These are phyloP conservation scores for Phytophthora colocasiae DNA, from an alignment of 352 stramenopile genomes.

Conservation along the genomic window DNA sequence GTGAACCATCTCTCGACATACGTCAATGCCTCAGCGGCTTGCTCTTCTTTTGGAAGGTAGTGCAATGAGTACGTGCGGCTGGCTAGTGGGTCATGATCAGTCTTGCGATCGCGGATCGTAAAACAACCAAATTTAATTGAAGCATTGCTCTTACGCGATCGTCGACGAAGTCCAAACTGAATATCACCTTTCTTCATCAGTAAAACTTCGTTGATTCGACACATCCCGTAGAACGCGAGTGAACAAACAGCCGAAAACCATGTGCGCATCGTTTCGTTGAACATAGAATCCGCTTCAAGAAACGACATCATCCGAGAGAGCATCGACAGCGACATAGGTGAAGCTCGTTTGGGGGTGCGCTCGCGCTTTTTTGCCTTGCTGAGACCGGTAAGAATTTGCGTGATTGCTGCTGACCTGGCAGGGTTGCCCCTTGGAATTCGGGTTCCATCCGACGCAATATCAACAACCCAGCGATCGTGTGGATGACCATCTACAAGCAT, in stretches of 20 bases:
- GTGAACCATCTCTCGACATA: too few species aligned
- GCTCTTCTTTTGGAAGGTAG: too few species aligned
- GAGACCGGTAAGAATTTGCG: too few species aligned
- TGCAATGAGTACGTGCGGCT: too few species aligned
- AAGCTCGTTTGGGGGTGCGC: background rate
- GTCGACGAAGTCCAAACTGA: too few species aligned
- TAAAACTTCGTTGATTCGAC: slow-evolving; percentile 21
- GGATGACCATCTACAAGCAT: slow-evolving; percentile 10
- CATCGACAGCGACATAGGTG: background rate
- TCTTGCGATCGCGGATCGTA: too few species aligned
- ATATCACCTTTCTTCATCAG: slow-evolving; percentile 12
- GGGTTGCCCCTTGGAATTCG: background rate
- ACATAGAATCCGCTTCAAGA: background rate
- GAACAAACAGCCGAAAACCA: slow-evolving; percentile 10
- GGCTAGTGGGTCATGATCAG: too few species aligned
- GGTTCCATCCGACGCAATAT: background rate
- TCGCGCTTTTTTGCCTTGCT: too few species aligned
- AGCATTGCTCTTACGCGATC: background rate
- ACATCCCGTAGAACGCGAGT: slow-evolving; percentile 34
- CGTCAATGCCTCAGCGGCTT: too few species aligned
- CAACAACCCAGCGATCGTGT: slow-evolving; percentile 23
- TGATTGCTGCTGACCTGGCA: too few species aligned
- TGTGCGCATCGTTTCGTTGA: background rate
- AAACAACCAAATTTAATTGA: too few species aligned
- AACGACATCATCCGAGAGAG: too few species aligned